Conservation (phyloP, 257 asterid species). For the Handroanthus guayacan region DNA sequence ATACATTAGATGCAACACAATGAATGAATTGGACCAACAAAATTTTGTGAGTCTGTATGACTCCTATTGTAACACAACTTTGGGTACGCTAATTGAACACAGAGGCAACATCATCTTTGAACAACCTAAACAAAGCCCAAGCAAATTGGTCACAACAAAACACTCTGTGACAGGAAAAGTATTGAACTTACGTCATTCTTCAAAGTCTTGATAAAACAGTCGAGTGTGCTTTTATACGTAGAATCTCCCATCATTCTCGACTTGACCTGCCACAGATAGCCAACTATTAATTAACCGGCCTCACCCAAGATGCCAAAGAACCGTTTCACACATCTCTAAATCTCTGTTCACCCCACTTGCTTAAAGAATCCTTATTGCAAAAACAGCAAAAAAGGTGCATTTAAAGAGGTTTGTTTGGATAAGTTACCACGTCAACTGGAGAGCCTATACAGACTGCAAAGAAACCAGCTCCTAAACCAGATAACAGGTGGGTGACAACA, state of each 20-base stretch:
- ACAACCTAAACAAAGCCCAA: slow-evolving; percentile 17
- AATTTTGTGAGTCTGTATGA: slow-evolving; percentile 9
- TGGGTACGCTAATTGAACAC: background rate
- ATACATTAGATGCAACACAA: background rate
- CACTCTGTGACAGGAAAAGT: background rate
- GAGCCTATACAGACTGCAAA: slow-evolving; percentile 98
- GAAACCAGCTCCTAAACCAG: slow-evolving; percentile 99
- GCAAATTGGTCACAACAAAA: background rate
- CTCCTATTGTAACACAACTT: slow-evolving; percentile 17
- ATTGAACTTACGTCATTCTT: slow-evolving; percentile 81
- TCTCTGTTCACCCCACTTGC: background rate
- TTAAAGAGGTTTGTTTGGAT: slow-evolving; percentile 5
- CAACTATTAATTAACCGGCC: slow-evolving; percentile 32
- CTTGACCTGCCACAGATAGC: slow-evolving; percentile 69
- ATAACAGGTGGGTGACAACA: slow-evolving; percentile 78
- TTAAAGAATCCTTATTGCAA: background rate
- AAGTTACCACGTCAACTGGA: slow-evolving; percentile 95
- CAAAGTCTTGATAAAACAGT: slow-evolving; percentile 92
- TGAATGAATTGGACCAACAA: no score
- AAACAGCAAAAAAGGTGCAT: background rate
- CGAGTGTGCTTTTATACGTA: slow-evolving; percentile 80
- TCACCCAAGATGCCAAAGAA: slow-evolving; percentile 7
- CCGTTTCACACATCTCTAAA: background rate
- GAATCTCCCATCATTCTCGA: slow-evolving; percentile 99
- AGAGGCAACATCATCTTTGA: background rate